Percentiles rank a stretch among this genome's conserved stretches.
phyloP scores from a whole-genome alignment of 495 filamentous ascomycete species.

The Collariella sp. region DNA sequence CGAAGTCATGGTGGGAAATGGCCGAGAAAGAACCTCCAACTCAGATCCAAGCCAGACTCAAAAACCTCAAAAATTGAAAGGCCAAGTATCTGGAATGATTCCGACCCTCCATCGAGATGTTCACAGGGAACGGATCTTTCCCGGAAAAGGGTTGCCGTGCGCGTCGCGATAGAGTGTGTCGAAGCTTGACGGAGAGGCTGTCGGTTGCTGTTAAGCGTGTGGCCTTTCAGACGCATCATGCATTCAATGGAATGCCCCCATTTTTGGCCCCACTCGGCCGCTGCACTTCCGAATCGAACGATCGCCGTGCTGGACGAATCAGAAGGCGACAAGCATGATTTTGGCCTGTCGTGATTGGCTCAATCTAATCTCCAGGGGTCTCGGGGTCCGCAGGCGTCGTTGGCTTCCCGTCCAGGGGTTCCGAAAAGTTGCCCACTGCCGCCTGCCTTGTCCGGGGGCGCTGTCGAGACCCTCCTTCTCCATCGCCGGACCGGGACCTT shows the following conservation, averaged over 20 bases:
- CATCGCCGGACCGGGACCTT: slow-evolving; percentile 8
- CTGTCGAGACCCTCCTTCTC: slow-evolving; percentile 2
- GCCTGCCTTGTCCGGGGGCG: slow-evolving; percentile 4
- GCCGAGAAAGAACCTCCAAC: too few species aligned
- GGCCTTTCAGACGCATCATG: neutral
- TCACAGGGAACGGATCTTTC: too few species aligned
- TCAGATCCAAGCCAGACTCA: too few species aligned
- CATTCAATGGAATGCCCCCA: too few species aligned
- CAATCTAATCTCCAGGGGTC: neutral
- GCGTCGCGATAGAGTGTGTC: neutral
- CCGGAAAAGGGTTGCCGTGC: slow-evolving; percentile 10
- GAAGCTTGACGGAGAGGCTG: too few species aligned
- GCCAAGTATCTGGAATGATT: too few species aligned
- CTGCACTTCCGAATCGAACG: slow-evolving; percentile 15
- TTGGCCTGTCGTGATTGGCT: slow-evolving; percentile 12
- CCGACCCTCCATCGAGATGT: too few species aligned
- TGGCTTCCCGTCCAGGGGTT: slow-evolving; percentile 4
- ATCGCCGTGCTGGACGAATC: slow-evolving; percentile 13
- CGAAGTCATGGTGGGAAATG: too few species aligned
- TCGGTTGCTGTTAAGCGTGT: too few species aligned
- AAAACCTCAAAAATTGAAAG: too few species aligned
- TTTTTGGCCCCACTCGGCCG: too few species aligned
- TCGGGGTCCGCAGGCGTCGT: slow-evolving; percentile 2
- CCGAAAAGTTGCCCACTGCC: slow-evolving; percentile 1
- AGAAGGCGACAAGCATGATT: slow-evolving; percentile 7